Conservation (phyloP, 257 asterid genomes). For the Primulina huaijiensis region DNA sequence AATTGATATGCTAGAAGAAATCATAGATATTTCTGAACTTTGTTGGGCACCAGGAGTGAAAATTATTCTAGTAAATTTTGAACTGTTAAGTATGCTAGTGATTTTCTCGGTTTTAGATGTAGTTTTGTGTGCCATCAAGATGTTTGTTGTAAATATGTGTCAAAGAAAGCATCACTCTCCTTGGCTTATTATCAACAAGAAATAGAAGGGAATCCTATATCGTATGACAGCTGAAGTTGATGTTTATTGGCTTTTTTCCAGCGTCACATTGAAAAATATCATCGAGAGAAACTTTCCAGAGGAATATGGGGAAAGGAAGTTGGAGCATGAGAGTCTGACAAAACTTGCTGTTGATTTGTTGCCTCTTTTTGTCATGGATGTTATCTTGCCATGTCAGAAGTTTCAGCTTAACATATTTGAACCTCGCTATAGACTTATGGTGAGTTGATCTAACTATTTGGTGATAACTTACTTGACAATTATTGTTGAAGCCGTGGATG, state of each 20-base stretch:
- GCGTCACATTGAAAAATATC: constrained; percentile 91
- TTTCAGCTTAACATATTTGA: constrained; percentile 91
- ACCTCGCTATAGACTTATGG: constrained; percentile 99
- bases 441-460: constrained; percentile 35
- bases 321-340: constrained; percentile 67
- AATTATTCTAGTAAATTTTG: background rate
- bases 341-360: constrained; percentile 70
- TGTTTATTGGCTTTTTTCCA: constrained; percentile 33
- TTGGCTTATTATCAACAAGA: constrained; percentile 4
- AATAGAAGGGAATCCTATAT: constrained; percentile 1
- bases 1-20: background rate
- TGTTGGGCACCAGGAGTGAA: background rate
- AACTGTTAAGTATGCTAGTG: background rate
- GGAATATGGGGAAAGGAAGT: constrained; percentile 81
- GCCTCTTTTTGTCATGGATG: constrained; percentile 99
- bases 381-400: constrained; percentile 94
- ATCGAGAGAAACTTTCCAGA: constrained; percentile 87
- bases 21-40: constrained; percentile 1
- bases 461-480: background rate
- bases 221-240: constrained; percentile 6
- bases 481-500: background rate
- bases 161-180: constrained; percentile 2
- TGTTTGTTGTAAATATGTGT: constrained; percentile 1
- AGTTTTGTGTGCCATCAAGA: constrained; percentile 2
- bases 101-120: constrained; percentile 2